Evolutionary conservation across 768 basidiomycete genomes (phyloP), one percentile per base, ranked within the genome.

Genomic region (Melanogaster broomeanus): DNA sequence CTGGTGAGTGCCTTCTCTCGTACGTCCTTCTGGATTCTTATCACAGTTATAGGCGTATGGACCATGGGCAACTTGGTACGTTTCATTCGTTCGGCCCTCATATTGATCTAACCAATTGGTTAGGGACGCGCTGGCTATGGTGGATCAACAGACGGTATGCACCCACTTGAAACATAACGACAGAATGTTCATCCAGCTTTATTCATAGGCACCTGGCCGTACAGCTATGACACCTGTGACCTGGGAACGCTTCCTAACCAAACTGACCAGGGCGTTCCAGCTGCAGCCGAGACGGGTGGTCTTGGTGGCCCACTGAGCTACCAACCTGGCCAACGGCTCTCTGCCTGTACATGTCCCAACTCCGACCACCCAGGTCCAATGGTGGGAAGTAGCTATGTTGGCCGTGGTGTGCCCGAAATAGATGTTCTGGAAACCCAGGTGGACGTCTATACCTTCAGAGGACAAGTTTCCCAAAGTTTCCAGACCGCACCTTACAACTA

Each of bases 371-470:
- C 95, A 2, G 95, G 95, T 11, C 95, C 95, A 3, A 27, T 24
- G 19, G 60, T 40, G 25, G 41, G 62, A 28, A 76, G 61, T 34
- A 76, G 77, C 48, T 77, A 69, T 25, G 73, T 72, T 15, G 85
- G 85, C 18, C 83, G 95, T 45, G 84, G 84, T 28, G 90, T 87
- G 2, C 95, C 96, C 2, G 96, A 98, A 74, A 93, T 98, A 59
- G 95, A 98, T 69, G 78, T 98, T 53, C 64, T 96, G 51, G 95
- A 98, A 74, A 84, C 92, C 0, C 88, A 93, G 66, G 72, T 86
- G 52, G 74, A 93, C 59, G 59, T 77, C 6, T 53, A 46, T 49
- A 52, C 69, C 4, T 77, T 80, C 59, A 61, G 72, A 63, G 90
- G 81, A 37, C 74, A 86, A 58, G 88, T 87, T 2, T 92, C 90